Percentiles rank a stretch among this genome's conserved stretches.
phyloP scores from a whole-genome alignment of 495 filamentous ascomycete genomes.

The Penicillium antarcticum region DNA sequence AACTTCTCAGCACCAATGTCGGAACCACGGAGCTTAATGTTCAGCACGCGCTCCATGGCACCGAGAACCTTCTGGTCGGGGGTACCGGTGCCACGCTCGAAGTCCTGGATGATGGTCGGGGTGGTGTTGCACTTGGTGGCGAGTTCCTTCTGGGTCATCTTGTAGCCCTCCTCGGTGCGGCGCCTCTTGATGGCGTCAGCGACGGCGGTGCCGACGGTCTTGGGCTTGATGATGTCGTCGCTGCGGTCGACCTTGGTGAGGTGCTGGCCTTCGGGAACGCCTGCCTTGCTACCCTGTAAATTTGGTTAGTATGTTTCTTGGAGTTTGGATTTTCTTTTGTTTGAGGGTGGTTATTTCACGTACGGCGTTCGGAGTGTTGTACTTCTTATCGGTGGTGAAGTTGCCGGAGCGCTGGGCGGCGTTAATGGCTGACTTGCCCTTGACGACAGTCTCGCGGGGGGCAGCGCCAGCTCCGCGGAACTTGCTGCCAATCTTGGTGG shows the following conservation, averaged over 20 bases:
- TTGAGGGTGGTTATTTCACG: conserved; percentile 29
- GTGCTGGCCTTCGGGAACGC: conserved; percentile 79
- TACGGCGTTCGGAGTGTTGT: conserved; percentile 70
- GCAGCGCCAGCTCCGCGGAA: conserved; percentile 53
- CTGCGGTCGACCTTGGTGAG: conserved; percentile 97
- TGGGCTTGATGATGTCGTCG: conserved; percentile 96
- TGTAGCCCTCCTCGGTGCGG: conserved; percentile 66
- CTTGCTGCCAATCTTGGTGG: conserved; percentile 92
- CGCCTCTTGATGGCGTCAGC: conserved; percentile 76
- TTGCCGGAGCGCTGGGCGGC: conserved; percentile 79
- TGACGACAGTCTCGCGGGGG: conserved; percentile 79
- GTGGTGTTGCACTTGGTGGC: conserved; percentile 93
- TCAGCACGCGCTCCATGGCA: conserved; percentile 79
- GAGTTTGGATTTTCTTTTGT: background rate
- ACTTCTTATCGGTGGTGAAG: conserved; percentile 94
- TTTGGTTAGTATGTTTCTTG: background rate
- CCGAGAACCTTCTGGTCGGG: conserved; percentile 83
- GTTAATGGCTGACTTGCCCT: conserved; percentile 84
- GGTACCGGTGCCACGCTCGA: conserved; percentile 76
- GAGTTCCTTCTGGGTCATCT: conserved; percentile 96
- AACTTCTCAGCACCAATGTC: conserved; percentile 77
- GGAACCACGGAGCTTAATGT: conserved; percentile 75
- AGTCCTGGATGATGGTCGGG: conserved; percentile 71
- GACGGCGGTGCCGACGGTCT: conserved; percentile 77
- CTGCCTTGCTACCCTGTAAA: conserved; percentile 52